Base-by-base conservation (phyloP, 345 rosid genomes). In the Xanthoceras sorbifolium region DNA sequence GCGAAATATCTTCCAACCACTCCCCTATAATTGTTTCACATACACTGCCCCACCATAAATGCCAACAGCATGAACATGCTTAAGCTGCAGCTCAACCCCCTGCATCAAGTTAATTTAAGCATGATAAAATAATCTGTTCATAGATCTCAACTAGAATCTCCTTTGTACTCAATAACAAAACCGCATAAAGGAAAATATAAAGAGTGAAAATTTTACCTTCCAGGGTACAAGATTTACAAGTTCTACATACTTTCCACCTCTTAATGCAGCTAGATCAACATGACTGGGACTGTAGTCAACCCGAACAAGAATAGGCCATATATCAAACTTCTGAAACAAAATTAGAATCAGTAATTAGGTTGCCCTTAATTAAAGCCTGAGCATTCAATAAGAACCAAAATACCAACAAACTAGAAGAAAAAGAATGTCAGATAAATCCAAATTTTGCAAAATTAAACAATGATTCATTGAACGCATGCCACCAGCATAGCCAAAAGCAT, bases 1-100 rank as follows among this genome's bases (percentile, higher is more conserved):
- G 98, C 61, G 97, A 94, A 74, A 94, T 80, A 86, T 94, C 98
- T 85, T 90, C 97, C 89, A 94, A 81, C 98, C 98, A 94, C 77
- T 93, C 94, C 77, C 94, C 98, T 20, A 89, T 52, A 72, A 93
- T 83, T 82, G 93, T 91, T 81, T 94, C 98, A 80, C 93, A 91
- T 52, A 91, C 92, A 75, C 83, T 86, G 25, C 86, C 88, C 97
- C 97, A 42, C 98, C 98, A 73, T 91, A 94, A 52, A 91, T 82
- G 54, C 97, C 98, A 82, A 85, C 89, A 73, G 96, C 92, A 64
- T 92, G 91, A 69, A 93, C 99, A 74, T 91, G 94, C 84, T 92
- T 93, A 81, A 96, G 99, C 82, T 90, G 84, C 76, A 96, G 88
- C 85, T 90, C 97, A 71, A 96, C 86, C 32, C 97, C 99, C 99